Evolutionary conservation across 306 rosid genomes (phyloP).

Genomic region (Rosa persica): DNA sequence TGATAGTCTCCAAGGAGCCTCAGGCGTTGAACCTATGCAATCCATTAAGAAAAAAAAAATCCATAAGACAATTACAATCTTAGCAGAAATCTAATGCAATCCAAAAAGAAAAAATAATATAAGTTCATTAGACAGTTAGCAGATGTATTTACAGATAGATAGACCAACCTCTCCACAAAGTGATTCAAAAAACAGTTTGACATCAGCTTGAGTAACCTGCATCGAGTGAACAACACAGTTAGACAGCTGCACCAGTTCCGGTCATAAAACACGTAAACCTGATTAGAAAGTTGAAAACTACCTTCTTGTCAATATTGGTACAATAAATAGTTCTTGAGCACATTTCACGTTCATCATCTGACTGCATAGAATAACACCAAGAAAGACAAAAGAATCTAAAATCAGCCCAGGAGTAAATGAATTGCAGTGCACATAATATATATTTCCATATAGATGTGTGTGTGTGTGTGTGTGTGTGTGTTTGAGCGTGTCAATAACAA

Average conservation of each 20-base stretch:
- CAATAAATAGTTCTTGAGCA: constrained; percentile 97
- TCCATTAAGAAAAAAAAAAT: constrained; percentile 8
- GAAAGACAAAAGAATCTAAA: constrained; percentile 10
- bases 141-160: constrained; percentile 15
- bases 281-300: constrained; percentile 30
- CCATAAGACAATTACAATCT: constrained; percentile 14
- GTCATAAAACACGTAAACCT: constrained; percentile 27
- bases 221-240: constrained; percentile 20
- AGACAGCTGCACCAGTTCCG: constrained; percentile 10
- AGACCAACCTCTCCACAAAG: constrained; percentile 94
- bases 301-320: constrained; percentile 98
- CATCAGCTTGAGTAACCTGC: constrained; percentile 95
- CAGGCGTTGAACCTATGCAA: constrained; percentile 79
- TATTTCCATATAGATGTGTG: not conserved
- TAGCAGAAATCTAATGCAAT: constrained; percentile 23
- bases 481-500: not conserved
- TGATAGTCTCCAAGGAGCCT: constrained; percentile 98
- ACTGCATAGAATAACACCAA: constrained; percentile 42
- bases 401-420: constrained; percentile 10
- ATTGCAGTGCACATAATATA: not conserved
- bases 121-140: not conserved
- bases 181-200: constrained; percentile 83
- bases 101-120: not conserved
- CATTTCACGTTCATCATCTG: constrained; percentile 98
- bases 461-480: not conserved